A percentile compares a stretch with the other conserved stretches of the same genome.
Conservation (phyloP, 345 rosid genomes). For the Pelargonium nanum region DNA sequence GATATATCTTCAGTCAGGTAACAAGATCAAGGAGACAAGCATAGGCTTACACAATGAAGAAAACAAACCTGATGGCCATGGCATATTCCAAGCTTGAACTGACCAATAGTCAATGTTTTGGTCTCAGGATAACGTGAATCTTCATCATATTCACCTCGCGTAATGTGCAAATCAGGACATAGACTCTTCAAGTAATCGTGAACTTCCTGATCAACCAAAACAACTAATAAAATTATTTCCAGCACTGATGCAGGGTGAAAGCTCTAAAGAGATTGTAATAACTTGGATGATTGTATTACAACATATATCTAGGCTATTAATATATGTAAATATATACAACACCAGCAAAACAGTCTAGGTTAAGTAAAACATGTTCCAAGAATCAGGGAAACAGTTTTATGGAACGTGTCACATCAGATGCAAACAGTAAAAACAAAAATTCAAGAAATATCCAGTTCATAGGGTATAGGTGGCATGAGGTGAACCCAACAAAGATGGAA, state of each 20-base stretch:
- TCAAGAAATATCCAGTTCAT: neutral
- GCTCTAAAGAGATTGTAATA: neutral
- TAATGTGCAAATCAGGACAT: conserved; percentile 81
- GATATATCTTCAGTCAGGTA: neutral
- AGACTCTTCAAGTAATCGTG: conserved; percentile 87
- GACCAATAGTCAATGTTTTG: conserved; percentile 80
- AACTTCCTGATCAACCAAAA: conserved; percentile 51
- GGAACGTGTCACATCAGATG: neutral
- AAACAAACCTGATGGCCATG: conserved; percentile 87
- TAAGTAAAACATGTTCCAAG: neutral
- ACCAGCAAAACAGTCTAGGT: neutral
- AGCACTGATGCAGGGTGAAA: neutral
- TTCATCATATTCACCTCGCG: conserved; percentile 83
- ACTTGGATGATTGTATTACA: neutral
- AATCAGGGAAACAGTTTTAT: neutral
- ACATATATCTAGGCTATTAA: neutral
- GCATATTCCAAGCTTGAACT: conserved; percentile 85
- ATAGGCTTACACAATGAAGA: neutral
- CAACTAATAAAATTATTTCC: neutral
- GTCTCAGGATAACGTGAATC: conserved; percentile 76
- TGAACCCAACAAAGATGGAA: neutral
- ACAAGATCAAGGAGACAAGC: neutral
- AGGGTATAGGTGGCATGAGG: too few relatives aligned
- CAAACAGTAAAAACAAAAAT: neutral
- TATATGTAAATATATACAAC: too few relatives aligned